phyloP scores from a whole-genome alignment of 1,139 yeast species.

The Yamadazyma epiphylla region DNA sequence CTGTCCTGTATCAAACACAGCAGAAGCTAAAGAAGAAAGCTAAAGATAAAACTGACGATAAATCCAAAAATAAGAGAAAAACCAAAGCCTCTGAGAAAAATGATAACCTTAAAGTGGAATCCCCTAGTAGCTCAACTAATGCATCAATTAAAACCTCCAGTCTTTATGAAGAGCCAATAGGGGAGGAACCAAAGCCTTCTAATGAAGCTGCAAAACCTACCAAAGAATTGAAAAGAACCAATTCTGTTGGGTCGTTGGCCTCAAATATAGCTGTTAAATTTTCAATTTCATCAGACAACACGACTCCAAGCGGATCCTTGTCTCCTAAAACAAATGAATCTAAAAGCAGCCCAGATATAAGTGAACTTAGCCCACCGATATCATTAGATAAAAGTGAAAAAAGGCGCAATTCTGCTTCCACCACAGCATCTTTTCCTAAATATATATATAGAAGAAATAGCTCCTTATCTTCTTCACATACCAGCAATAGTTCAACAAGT shows the following conservation, averaged over 20 bases:
- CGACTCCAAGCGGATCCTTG: not conserved
- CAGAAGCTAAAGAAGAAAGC: slow-evolving; percentile 22
- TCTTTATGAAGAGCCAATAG: slow-evolving; percentile 9
- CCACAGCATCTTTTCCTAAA: slow-evolving; percentile 9
- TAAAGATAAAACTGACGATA: slow-evolving; percentile 8
- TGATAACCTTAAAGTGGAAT: slow-evolving; percentile 3
- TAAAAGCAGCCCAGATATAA: not conserved
- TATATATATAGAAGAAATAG: slow-evolving; percentile 10
- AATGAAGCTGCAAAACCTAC: slow-evolving; percentile 5
- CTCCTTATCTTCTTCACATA: slow-evolving; percentile 12
- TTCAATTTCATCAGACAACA: not conserved
- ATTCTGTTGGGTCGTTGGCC: slow-evolving; percentile 8
- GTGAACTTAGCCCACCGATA: too few relatives aligned
- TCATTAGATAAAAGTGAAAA: too few relatives aligned
- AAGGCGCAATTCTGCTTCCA: slow-evolving; percentile 11
- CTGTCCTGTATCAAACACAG: slow-evolving; percentile 32
- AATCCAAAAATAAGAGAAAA: slow-evolving; percentile 10
- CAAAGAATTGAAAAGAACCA: slow-evolving; percentile 5
- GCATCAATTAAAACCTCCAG: slow-evolving; percentile 9
- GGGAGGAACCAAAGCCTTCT: not conserved
- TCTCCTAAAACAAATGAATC: not conserved
- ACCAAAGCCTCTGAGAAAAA: slow-evolving; percentile 4
- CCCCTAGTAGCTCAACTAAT: slow-evolving; percentile 11
- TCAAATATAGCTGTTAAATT: slow-evolving; percentile 8
- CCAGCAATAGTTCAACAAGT: slow-evolving; percentile 5